Percentiles rank a stretch among this genome's conserved stretches.
Conservation (phyloP, 176 grass and related monocot species). For the Zoysia japonica region DNA sequence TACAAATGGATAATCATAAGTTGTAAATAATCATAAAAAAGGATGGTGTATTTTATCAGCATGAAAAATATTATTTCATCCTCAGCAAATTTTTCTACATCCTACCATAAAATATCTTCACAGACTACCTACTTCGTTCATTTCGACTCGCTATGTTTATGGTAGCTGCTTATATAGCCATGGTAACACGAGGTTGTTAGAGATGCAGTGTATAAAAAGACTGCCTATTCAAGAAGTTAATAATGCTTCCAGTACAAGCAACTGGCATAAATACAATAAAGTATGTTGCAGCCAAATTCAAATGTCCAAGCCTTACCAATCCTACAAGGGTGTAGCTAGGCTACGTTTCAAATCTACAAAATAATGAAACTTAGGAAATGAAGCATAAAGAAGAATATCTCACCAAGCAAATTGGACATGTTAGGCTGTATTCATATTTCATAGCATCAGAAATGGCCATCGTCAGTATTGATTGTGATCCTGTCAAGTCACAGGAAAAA, state of each 20-base stretch:
- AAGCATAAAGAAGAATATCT: conserved; percentile 39
- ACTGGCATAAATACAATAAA: too few species aligned
- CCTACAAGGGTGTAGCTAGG: not conserved
- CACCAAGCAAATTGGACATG: conserved; percentile 73
- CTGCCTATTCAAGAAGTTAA: too few species aligned
- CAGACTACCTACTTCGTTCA: not conserved
- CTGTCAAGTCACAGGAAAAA: conserved; percentile 63
- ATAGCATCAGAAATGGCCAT: conserved; percentile 59
- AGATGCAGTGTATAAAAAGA: too few species aligned
- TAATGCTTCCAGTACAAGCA: too few species aligned
- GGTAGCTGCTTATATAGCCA: too few species aligned
- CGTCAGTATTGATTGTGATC: conserved; percentile 52
- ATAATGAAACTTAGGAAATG: not conserved
- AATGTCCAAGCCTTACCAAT: too few species aligned
- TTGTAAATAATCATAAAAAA: not conserved
- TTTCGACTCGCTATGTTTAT: too few species aligned
- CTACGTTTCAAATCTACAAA: not conserved
- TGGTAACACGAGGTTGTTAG: too few species aligned
- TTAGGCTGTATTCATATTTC: conserved; percentile 65
- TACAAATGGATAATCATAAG: not conserved
- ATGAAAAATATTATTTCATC: not conserved
- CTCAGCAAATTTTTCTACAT: not conserved
- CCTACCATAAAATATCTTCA: not conserved
- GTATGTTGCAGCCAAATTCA: too few species aligned
- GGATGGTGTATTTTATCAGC: not conserved